Evolutionary conservation across 306 rosid species (phyloP), one percentile per base, ranked within the genome.

Genomic region (Fagus crenata): DNA sequence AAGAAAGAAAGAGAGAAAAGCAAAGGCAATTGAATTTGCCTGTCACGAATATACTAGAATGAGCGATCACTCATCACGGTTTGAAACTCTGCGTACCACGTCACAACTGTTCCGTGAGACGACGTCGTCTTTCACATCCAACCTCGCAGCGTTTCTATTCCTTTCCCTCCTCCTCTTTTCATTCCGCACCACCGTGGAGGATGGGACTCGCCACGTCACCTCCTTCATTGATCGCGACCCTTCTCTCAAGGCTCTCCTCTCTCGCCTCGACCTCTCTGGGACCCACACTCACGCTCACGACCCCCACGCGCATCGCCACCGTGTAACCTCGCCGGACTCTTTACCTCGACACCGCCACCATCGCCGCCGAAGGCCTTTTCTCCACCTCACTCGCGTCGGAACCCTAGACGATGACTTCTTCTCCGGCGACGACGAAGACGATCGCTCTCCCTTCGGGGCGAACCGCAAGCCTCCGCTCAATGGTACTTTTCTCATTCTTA

Each of bases 351-450:
- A 73, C 13, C 88, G 82, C 60, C 88, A 86, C 53, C 87, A 78
- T 28, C 76, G 81, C 14, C 89, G 85, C 7, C 92, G 91, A 2
- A 77, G 82, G 8, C 97, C 97, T 2, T 91, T 92, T 7, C 92
- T 96, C 1, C 98, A 92, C 68, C 98, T 92, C 69, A 88, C 98
- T 70, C 91, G 97, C 1, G 96, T 92, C 61, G 93, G 96, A 73
- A 91, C 98, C 87, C 89, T 96, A 43, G 97, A 90, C 15, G 98
- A 89, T 2, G 97, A 92, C 69, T 89, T 92, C 72, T 95, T 95
- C 87, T 89, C 97, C 67, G 96, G 93, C 1, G 99, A 89, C 51
- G 99, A 92, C 51, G 93, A 86, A 67, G 96, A 87, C 3, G 91
- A 88, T 2, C 90, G 95, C 32, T 56, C 77, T 58, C 85, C 89